Percentiles rank a stretch among this genome's conserved stretches.
These are phyloP conservation scores for Trametes maxima DNA, from an alignment of 768 basidiomycete genomes.

Conservation along the genomic window DNA sequence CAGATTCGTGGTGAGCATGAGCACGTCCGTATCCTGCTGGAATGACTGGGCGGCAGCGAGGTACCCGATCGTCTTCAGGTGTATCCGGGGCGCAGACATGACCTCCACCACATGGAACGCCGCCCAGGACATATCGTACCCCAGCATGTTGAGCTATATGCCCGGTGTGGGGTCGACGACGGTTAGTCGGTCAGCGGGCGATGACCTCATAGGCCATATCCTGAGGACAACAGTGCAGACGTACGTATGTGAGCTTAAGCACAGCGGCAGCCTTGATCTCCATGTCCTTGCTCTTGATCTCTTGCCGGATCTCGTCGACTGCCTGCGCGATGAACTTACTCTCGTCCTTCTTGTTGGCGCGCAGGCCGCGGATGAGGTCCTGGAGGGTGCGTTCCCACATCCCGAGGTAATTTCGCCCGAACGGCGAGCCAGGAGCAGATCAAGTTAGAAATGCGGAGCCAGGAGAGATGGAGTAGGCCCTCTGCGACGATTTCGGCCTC, in stretches of 20 bases:
- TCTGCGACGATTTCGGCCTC: too few relatives aligned
- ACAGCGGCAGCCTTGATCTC: slow-evolving; percentile 94
- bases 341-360: slow-evolving; percentile 95
- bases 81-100: slow-evolving; percentile 91
- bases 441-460: too few relatives aligned
- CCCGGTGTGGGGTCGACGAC: neutral
- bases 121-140: slow-evolving; percentile 92
- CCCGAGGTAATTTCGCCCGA: neutral
- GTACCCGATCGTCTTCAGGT: slow-evolving; percentile 95
- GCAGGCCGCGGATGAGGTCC: slow-evolving; percentile 92
- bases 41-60: slow-evolving; percentile 93
- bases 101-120: slow-evolving; percentile 97
- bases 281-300: slow-evolving; percentile 94
- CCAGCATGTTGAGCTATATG: slow-evolving; percentile 94
- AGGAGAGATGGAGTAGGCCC: too few relatives aligned
- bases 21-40: slow-evolving; percentile 90
- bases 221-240: slow-evolving; percentile 38
- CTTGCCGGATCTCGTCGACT: slow-evolving; percentile 90
- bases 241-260: slow-evolving; percentile 94
- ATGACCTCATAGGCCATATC: slow-evolving; percentile 8
- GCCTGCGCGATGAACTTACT: slow-evolving; percentile 89
- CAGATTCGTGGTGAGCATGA: slow-evolving; percentile 95
- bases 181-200: slow-evolving; percentile 6
- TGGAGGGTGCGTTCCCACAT: slow-evolving; percentile 99
- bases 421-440: neutral